A percentile compares a stretch with the other conserved stretches of the same genome.
Evolutionary conservation across 179 eudicot species (phyloP).

Genomic region (Patellifolia procumbens): DNA sequence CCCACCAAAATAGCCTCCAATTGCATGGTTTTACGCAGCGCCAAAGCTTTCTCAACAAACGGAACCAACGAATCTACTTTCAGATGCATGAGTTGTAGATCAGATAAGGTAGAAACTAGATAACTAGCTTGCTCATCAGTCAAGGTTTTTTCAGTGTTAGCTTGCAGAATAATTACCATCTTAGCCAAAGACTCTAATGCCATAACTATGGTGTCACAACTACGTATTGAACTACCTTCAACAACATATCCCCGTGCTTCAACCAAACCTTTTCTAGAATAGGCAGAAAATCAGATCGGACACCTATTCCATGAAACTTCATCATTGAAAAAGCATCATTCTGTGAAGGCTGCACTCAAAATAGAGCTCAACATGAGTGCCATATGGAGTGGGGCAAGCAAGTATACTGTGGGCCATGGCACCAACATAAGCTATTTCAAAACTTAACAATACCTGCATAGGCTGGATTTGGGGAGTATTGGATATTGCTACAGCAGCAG

Average conservation of each 20-base stretch:
- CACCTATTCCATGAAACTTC: slow-evolving; percentile 1
- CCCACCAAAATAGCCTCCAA: background rate
- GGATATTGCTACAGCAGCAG: too few species aligned
- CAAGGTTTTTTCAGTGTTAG: slow-evolving; percentile 1
- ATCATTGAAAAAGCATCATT: background rate
- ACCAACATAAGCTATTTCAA: background rate
- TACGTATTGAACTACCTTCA: background rate
- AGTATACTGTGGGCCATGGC: background rate
- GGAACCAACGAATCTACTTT: too few species aligned
- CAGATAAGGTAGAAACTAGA: slow-evolving; percentile 1
- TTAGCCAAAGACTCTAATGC: slow-evolving; percentile 20
- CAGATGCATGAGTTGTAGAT: background rate
- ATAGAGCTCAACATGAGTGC: background rate
- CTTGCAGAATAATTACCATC: slow-evolving; percentile 12
- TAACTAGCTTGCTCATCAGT: background rate
- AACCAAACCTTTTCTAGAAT: slow-evolving; percentile 16
- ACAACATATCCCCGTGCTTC: slow-evolving; percentile 14
- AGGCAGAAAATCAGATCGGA: slow-evolving; percentile 11
- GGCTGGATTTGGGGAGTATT: too few species aligned
- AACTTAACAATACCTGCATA: background rate
- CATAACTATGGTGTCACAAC: background rate
- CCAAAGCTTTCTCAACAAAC: too few species aligned
- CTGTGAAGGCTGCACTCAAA: background rate
- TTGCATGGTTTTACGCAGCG: background rate
- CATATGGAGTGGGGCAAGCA: background rate